These are phyloP conservation scores for Gillenia trifoliata DNA, from an alignment of 306 rosid genomes.

Conservation along the genomic window DNA sequence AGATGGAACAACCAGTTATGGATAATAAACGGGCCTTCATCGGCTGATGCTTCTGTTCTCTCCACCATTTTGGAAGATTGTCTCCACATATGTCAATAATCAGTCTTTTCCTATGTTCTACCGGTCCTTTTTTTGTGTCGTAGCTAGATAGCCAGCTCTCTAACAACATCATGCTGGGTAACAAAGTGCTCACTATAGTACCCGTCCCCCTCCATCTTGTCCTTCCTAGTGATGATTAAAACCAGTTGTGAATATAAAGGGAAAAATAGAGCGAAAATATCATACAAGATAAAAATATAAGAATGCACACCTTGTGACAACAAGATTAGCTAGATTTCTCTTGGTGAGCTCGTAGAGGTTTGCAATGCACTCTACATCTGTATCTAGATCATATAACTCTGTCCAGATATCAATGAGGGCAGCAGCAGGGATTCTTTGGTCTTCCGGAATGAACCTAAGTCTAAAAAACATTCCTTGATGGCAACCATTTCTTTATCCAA, in stretches of 20 bases:
- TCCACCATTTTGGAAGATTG: conserved; percentile 49
- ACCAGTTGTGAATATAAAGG: not conserved
- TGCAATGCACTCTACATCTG: conserved; percentile 21
- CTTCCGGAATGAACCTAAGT: conserved; percentile 34
- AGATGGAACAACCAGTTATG: conserved; percentile 42
- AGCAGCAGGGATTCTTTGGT: conserved; percentile 40
- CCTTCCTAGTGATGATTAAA: conserved; percentile 30
- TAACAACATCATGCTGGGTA: too few relatives aligned
- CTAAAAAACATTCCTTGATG: conserved; percentile 48
- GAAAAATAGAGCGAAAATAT: conserved; percentile 30
- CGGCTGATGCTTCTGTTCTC: conserved; percentile 18
- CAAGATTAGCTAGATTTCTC: conserved; percentile 30
- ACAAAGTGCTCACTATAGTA: too few relatives aligned
- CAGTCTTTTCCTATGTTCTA: too few relatives aligned
- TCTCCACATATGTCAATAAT: too few relatives aligned
- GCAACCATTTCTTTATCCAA: conserved; percentile 17
- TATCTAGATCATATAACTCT: conserved; percentile 34
- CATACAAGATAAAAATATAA: not conserved
- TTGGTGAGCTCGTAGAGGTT: conserved; percentile 9
- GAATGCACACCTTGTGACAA: not conserved
- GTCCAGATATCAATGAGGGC: conserved; percentile 62
- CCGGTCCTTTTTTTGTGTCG: too few relatives aligned
- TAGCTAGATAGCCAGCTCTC: too few relatives aligned
- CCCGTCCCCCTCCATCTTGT: not conserved
- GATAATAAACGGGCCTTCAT: conserved; percentile 36